phyloP scores from a whole-genome alignment of 1,139 yeast species.

The Suhomyces bolitotheri region DNA sequence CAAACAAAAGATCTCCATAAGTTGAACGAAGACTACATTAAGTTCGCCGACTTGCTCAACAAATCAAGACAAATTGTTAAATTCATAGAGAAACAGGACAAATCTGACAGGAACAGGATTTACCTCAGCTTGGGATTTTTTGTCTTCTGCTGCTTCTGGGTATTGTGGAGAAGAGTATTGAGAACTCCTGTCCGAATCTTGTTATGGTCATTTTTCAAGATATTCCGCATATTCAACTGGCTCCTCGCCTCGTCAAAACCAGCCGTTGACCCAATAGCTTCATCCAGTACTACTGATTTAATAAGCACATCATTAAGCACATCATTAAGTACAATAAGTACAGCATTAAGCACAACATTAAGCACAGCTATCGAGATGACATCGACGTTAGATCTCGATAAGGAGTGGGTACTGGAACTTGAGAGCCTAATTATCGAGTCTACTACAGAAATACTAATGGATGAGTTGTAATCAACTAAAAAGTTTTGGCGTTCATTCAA shows the following conservation, averaged over 20 bases:
- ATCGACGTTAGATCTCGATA: constrained; percentile 10
- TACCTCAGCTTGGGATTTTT: constrained; percentile 60
- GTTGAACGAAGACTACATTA: constrained; percentile 52
- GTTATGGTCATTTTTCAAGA: constrained; percentile 57
- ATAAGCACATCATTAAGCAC: too few species aligned
- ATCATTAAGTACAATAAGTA: too few species aligned
- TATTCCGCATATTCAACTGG: constrained; percentile 41
- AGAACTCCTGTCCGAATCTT: constrained; percentile 55
- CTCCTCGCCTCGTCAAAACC: constrained; percentile 7
- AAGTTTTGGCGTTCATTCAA: not conserved
- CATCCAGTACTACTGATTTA: not conserved
- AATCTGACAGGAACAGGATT: constrained; percentile 59
- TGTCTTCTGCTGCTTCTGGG: constrained; percentile 57
- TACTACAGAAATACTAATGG: constrained; percentile 13
- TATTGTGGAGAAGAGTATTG: constrained; percentile 63
- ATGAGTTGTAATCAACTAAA: constrained; percentile 11
- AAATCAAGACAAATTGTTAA: constrained; percentile 59
- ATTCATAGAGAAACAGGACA: constrained; percentile 68
- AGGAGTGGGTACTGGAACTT: constrained; percentile 15
- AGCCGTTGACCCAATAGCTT: not conserved
- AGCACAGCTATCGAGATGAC: constrained; percentile 2
- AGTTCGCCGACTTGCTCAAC: constrained; percentile 54
- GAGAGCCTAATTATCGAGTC: constrained; percentile 9
- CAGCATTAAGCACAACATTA: not conserved
- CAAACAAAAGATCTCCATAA: constrained; percentile 54